Evolutionary conservation across 1,284 basidiomycete species (phyloP).

Genomic region (Cutaneotrichosporon sp.): DNA sequence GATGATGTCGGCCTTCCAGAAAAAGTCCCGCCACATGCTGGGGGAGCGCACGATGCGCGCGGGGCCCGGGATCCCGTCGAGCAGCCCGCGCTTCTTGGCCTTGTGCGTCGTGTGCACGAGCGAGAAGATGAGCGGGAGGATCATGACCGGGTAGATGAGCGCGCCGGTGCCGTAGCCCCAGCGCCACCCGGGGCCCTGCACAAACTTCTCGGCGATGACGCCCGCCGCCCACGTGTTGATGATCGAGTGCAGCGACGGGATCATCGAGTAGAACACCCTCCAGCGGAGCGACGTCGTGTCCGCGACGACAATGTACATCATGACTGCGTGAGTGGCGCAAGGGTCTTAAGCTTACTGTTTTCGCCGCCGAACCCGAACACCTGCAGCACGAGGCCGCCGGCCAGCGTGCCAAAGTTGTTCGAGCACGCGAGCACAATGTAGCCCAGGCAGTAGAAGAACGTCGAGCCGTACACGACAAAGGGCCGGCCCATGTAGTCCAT

Average conservation of each 20-base stretch:
- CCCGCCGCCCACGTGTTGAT: constrained; percentile 34
- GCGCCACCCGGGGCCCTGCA: constrained; percentile 47
- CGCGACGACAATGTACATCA: constrained; percentile 51
- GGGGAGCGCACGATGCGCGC: constrained; percentile 17
- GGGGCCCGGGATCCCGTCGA: constrained; percentile 40
- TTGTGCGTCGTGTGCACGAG: constrained; percentile 46
- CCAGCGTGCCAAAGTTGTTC: constrained; percentile 35
- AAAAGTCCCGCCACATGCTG: constrained; percentile 32
- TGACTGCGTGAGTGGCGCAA: too few species aligned
- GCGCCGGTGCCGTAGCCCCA: constrained; percentile 60
- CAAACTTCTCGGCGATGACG: constrained; percentile 50
- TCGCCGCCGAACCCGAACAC: constrained; percentile 32
- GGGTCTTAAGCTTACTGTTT: too few species aligned
- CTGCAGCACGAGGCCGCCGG: constrained; percentile 41
- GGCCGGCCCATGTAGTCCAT: constrained; percentile 65
- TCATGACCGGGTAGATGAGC: constrained; percentile 15
- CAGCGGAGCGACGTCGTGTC: constrained; percentile 73
- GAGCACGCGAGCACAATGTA: constrained; percentile 40
- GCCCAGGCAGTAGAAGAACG: constrained; percentile 34
- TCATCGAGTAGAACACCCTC: constrained; percentile 62
- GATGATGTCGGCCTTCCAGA: constrained; percentile 53
- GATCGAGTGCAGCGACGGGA: constrained; percentile 60
- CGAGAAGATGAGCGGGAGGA: constrained; percentile 36
- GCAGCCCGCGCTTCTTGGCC: constrained; percentile 41
- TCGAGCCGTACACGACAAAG: constrained; percentile 18